A percentile compares a stretch with the other conserved stretches of the same genome.
Conservation (phyloP, 2,329 filamentous ascomycete species). For the Ophiocordyceps australis region DNA sequence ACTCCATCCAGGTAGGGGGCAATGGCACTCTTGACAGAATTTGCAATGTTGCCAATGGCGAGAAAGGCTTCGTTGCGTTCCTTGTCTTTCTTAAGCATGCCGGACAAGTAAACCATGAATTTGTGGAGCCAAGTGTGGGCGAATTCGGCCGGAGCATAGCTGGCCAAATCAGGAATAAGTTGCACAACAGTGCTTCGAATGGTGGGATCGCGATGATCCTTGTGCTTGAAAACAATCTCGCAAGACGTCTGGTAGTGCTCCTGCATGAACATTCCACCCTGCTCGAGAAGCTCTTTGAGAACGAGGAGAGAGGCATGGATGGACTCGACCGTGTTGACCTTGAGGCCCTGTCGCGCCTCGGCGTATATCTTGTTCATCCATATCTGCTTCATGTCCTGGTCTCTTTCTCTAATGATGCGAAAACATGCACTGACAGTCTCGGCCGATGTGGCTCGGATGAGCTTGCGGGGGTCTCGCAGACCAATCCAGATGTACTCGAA, state of each 20-base stretch:
- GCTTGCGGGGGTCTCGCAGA: constrained; percentile 70
- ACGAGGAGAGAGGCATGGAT: constrained; percentile 90
- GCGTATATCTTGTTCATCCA: constrained; percentile 88
- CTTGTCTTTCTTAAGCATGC: constrained; percentile 86
- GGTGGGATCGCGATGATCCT: constrained; percentile 76
- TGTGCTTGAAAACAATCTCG: constrained; percentile 81
- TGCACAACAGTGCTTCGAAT: constrained; percentile 81
- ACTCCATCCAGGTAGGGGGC: constrained; percentile 91
- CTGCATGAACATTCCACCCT: constrained; percentile 99
- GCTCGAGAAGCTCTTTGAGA: constrained; percentile 78
- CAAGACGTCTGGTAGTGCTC: constrained; percentile 82
- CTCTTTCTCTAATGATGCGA: constrained; percentile 84
- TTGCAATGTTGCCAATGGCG: constrained; percentile 89
- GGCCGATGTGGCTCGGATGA: constrained; percentile 82
- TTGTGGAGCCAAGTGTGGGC: constrained; percentile 74
- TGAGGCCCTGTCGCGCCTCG: constrained; percentile 65
- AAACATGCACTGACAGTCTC: constrained; percentile 92
- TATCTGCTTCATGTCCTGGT: constrained; percentile 67
- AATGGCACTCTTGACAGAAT: constrained; percentile 89
- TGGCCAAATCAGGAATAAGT: constrained; percentile 81
- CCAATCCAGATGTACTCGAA: constrained; percentile 96
- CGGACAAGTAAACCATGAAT: constrained; percentile 92
- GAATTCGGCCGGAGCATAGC: constrained; percentile 84
- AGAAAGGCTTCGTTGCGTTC: constrained; percentile 89
- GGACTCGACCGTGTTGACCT: constrained; percentile 64